Base-by-base conservation (phyloP, 2,329 filamentous ascomycete species). In the Dactylellina cionopaga region DNA sequence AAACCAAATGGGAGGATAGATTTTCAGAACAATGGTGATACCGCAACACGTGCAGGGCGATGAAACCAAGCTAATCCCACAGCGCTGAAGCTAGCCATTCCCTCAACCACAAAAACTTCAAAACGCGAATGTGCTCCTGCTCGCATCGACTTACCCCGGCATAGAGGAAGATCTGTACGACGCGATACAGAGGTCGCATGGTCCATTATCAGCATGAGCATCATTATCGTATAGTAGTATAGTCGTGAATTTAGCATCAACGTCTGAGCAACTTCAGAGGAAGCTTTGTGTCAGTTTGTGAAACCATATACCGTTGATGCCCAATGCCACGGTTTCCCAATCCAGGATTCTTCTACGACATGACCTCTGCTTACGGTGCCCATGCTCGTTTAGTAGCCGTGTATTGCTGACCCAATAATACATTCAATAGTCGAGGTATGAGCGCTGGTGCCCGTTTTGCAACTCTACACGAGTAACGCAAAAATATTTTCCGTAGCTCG, bases 31-130 rank as follows among this genome's bases (percentile, higher is more conserved):
- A 47, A 44, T 35, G 58, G 66, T 64, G 58, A 64, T 64, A 59
- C 66, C 46, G 15, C 58, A 71, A 71, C 66, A 71, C 66, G 66
- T 64, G 66, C 66, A 71, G 66, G 66, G 66, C 66, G 35, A 62
- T 71, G 66, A 71, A 71, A 71, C 66, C 58, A 64, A 71, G 58
- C 58, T 64, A 59, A 52, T 64, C 37, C 52, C 33, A 56, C 22
- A 29, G 19, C 29, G 43, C 52, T 41, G 47, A 64, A 39, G 55
- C 65, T 35, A 49, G 37, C 37, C 41, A 47, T 17, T 58, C 24
- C 49, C 65, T 51, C 65, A 17, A 63, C 55, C 41, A 25, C 35
- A 54, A 52, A 22, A 47, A 63, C 59, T 41, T 63, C 49, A 59
- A 58, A 51, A 63, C 58, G 65, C 65, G 49, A 63, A 51, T 33